Conservation (phyloP, 2,329 filamentous ascomycete genomes). For the Neofusicoccum parvum region DNA sequence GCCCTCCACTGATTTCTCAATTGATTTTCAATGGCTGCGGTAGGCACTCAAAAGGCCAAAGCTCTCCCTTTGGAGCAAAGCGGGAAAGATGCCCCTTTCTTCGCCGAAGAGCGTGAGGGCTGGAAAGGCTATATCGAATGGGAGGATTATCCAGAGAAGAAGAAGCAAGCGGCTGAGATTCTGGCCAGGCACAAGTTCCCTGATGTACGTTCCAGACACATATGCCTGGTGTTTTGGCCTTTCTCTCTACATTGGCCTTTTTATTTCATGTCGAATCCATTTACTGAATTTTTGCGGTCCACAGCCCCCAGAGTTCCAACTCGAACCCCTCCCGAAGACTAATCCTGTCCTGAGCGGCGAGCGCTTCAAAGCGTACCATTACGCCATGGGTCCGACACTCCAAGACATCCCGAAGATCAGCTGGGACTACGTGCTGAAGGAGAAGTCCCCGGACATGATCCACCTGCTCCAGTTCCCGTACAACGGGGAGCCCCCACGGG, state of each 20-base stretch:
- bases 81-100: constrained; percentile 26
- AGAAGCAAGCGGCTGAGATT: constrained; percentile 59
- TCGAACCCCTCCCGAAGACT: constrained; percentile 44
- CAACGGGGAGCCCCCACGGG: constrained; percentile 48
- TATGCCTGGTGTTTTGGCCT: too few species aligned
- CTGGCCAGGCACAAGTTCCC: constrained; percentile 56
- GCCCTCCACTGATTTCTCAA: too few species aligned
- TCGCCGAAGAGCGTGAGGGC: constrained; percentile 48
- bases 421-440: constrained; percentile 48
- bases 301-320: constrained; percentile 47
- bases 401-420: constrained; percentile 57
- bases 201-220: constrained; percentile 28
- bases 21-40: not conserved
- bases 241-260: too few species aligned
- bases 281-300: not conserved
- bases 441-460: constrained; percentile 51
- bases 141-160: constrained; percentile 71
- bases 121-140: constrained; percentile 66
- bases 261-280: too few species aligned
- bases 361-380: constrained; percentile 50
- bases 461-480: constrained; percentile 52
- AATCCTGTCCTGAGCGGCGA: constrained; percentile 50
- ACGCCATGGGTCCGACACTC: constrained; percentile 44
- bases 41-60: too few species aligned
- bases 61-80: too few species aligned